A percentile compares a stretch with the other conserved stretches of the same genome.
Evolutionary conservation across 208 protist genomes (phyloP).

Genomic region (Endotrypanum monterogeii): DNA sequence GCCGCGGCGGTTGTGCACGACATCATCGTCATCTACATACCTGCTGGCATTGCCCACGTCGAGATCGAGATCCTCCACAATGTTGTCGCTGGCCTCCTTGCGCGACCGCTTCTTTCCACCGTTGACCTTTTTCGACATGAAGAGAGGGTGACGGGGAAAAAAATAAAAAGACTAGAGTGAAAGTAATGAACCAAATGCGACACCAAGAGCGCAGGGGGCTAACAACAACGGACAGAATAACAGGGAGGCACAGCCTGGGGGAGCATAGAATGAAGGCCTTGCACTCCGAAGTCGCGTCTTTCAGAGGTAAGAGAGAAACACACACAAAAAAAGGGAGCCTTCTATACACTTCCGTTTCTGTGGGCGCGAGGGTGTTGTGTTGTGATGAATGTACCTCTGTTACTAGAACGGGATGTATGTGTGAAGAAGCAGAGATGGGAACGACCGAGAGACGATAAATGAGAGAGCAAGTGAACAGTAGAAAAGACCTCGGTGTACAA

Average conservation of each 20-base stretch:
- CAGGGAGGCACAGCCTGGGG: neutral
- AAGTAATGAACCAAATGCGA: neutral
- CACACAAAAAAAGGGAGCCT: too few relatives aligned
- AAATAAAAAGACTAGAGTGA: neutral
- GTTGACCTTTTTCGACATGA: neutral
- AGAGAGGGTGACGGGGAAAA: neutral
- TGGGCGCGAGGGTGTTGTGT: neutral
- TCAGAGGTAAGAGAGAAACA: too few relatives aligned
- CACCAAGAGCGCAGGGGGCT: neutral
- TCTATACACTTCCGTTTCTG: neutral
- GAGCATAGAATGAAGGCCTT: neutral
- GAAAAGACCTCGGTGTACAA: neutral
- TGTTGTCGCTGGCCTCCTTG: conserved; percentile 38
- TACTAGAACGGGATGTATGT: conserved; percentile 4
- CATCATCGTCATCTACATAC: conserved; percentile 58
- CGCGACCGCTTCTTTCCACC: conserved; percentile 28
- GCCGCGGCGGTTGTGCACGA: conserved; percentile 57
- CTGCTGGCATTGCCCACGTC: conserved; percentile 47
- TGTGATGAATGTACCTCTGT: neutral
- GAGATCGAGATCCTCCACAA: conserved; percentile 84
- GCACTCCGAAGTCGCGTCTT: neutral
- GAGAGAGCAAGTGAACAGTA: neutral
- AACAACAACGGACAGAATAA: neutral
- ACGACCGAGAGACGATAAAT: neutral
- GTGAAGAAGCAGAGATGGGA: neutral